A percentile compares a stretch with the other conserved stretches of the same genome.
These are phyloP conservation scores for Dujonia santamariae DNA, from an alignment of 1,139 yeast species.

Conservation along the genomic window DNA sequence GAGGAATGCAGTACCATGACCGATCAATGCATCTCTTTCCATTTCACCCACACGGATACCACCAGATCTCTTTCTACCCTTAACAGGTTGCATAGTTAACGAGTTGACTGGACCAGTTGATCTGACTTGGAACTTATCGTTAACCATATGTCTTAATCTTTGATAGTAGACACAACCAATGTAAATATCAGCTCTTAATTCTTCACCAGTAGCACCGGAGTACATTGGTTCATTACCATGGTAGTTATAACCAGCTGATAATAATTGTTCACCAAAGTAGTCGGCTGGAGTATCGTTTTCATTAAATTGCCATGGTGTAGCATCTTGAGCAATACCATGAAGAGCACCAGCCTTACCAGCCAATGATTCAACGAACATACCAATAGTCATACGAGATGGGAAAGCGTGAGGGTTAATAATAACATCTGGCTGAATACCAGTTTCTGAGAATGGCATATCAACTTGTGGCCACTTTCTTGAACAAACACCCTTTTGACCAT, in stretches of 20 bases:
- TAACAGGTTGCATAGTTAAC: constrained; percentile 98
- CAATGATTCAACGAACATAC: constrained; percentile 97
- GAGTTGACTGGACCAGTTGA: constrained; percentile 98
- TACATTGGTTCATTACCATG: constrained; percentile 99
- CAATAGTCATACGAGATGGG: constrained; percentile 99
- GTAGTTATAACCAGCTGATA: constrained; percentile 86
- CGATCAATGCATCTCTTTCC: constrained; percentile 99
- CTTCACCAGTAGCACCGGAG: constrained; percentile 98
- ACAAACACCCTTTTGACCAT: constrained; percentile 99
- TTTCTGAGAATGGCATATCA: constrained; percentile 95
- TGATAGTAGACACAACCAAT: constrained; percentile 97
- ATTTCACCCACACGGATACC: constrained; percentile 99
- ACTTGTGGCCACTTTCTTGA: constrained; percentile 97
- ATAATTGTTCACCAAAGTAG: constrained; percentile 90
- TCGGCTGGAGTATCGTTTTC: constrained; percentile 97
- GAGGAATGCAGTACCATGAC: constrained; percentile 97
- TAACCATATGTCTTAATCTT: constrained; percentile 98
- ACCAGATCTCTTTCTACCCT: constrained; percentile 98
- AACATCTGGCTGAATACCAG: constrained; percentile 96
- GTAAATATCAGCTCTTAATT: constrained; percentile 90
- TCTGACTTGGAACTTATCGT: constrained; percentile 98
- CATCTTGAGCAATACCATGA: constrained; percentile 96
- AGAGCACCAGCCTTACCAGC: constrained; percentile 99
- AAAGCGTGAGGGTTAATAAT: constrained; percentile 98
- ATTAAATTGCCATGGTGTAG: constrained; percentile 93